Evolutionary conservation across 306 rosid species (phyloP).

Genomic region (Fragaria ananassa): DNA sequence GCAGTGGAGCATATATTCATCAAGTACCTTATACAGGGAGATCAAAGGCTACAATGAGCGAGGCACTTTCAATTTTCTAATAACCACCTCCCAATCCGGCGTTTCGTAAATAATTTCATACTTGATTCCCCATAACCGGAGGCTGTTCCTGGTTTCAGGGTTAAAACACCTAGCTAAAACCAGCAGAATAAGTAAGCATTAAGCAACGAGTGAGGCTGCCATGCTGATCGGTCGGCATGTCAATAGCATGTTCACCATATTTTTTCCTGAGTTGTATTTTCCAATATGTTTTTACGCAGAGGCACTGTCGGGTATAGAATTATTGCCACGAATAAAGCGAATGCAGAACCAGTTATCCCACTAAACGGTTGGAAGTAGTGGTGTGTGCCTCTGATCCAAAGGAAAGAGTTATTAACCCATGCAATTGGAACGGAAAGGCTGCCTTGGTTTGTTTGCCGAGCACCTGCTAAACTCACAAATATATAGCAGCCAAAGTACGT

Average conservation of each 20-base stretch:
- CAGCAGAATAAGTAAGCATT: neutral
- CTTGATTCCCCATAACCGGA: neutral
- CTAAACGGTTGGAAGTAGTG: conserved; percentile 73
- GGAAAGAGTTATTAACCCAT: conserved; percentile 38
- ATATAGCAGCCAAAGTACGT: conserved; percentile 60
- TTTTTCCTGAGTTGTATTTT: conserved; percentile 26
- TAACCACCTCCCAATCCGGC: neutral
- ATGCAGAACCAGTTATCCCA: conserved; percentile 67
- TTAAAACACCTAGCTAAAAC: neutral
- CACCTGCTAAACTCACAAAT: conserved; percentile 67
- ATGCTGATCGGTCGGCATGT: neutral
- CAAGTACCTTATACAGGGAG: neutral
- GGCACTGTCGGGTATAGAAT: conserved; percentile 60
- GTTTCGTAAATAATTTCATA: neutral
- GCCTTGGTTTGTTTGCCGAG: conserved; percentile 62
- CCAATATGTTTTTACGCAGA: conserved; percentile 20
- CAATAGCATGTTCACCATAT: neutral
- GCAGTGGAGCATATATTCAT: too few relatives aligned
- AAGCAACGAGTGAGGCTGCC: neutral
- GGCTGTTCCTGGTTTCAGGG: neutral
- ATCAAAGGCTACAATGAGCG: neutral
- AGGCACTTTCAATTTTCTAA: conserved; percentile 3
- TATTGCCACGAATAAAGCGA: conserved; percentile 49
- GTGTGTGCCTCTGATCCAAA: conserved; percentile 58
- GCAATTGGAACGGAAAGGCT: conserved; percentile 68